Evolutionary conservation across 2,329 filamentous ascomycete genomes (phyloP), one percentile per base, ranked within the genome.

Genomic region (Thelonectria olida): DNA sequence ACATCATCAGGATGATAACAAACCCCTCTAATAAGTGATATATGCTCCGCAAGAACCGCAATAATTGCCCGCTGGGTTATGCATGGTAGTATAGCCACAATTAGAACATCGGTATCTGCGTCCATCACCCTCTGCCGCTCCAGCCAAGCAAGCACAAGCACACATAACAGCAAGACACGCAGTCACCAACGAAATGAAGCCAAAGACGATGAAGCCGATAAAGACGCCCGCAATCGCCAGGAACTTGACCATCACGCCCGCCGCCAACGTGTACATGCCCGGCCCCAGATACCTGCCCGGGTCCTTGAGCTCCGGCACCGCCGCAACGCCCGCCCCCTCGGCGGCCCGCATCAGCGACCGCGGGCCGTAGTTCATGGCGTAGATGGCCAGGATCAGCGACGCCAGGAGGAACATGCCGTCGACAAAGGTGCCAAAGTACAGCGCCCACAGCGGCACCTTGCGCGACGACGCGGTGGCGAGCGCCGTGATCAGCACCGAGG

Each of bases 171-270:
- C 61, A 6, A 53, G 31, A 7, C 64, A 66, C 9, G 62, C 50
- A 4, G 57, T 15, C 4, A 62, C 27, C 25, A 66, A 9, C 13
- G 62, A 64, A 9, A 65, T 53, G 22, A 63, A 38, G 4, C 48
- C 59, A 31, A 66, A 59, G 7, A 66, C 20, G 8, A 66, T 38
- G 25, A 64, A 62, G 5, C 62, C 58, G 4, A 66, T 19, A 27
- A 66, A 66, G 20, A 66, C 58, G 1, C 63, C 58, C 3, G 58
- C 47, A 22, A 66, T 64, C 10, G 63, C 63, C 5, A 66, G 51
- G 44, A 64, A 62, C 48, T 66, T 66, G 19, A 66, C 9, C 12
- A 59, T n/a, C n/a, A 66, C 63, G 20, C 63, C 63, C 3, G 54
- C 63, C 6, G 4, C 57, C 25, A 66, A 51, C n/a, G 62, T 63